These are phyloP conservation scores for Picea abies DNA, from an alignment of 83 land plant species.

Conservation along the genomic window DNA sequence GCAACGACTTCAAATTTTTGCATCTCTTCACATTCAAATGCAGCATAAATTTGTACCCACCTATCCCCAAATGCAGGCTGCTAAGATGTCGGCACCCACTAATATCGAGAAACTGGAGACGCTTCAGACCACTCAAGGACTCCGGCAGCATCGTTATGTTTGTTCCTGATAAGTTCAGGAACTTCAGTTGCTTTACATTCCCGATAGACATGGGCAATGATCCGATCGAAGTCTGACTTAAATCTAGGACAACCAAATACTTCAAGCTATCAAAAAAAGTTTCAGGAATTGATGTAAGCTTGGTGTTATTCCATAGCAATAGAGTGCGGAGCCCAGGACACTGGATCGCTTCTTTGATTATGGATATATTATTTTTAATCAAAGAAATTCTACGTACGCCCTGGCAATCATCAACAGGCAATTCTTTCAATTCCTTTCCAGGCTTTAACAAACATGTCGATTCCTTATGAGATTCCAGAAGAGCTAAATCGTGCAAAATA, in stretches of 20 bases:
- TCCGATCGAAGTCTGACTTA: conserved; percentile 1
- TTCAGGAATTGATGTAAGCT: not conserved
- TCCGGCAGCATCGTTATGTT: not conserved
- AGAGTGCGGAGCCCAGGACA: not conserved
- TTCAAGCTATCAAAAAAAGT: too few relatives aligned
- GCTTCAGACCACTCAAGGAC: not conserved
- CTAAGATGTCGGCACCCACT: not conserved
- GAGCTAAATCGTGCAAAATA: not conserved
- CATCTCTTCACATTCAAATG: not conserved
- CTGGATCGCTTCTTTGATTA: not conserved
- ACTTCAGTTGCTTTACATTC: not conserved
- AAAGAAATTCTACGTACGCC: not conserved
- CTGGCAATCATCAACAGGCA: not conserved
- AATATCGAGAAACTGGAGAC: not conserved
- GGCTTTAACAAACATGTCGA: not conserved
- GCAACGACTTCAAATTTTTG: not conserved
- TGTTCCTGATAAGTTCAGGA: not conserved
- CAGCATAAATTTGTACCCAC: not conserved
- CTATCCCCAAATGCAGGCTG: not conserved
- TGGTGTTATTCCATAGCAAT: not conserved
- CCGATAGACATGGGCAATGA: not conserved
- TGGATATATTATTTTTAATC: not conserved
- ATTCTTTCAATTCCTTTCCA: not conserved
- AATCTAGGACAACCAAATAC: not conserved
- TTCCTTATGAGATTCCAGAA: not conserved